Conservation (phyloP, 2,329 filamentous ascomycete genomes). For the Nothopassalora personata region DNA sequence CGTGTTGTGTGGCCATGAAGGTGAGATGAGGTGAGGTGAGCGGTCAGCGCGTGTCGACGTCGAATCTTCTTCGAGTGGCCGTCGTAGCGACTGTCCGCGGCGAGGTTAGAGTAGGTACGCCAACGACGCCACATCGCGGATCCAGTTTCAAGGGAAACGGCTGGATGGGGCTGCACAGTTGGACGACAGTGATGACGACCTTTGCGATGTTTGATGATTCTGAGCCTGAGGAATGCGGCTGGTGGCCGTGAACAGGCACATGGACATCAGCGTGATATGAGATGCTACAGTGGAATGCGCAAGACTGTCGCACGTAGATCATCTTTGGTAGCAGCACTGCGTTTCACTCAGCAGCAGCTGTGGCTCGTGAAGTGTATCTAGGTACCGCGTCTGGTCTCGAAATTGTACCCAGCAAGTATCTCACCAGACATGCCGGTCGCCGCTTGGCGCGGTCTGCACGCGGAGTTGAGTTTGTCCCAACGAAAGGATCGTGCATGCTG, state of each 20-base stretch:
- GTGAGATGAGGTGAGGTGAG: not conserved
- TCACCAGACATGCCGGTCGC: not conserved
- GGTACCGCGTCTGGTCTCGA: not conserved
- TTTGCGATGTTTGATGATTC: not conserved
- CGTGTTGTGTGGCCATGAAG: not conserved
- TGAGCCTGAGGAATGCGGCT: not conserved
- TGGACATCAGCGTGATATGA: not conserved
- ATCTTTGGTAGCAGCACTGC: not conserved
- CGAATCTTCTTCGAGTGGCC: not conserved
- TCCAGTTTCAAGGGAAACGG: not conserved
- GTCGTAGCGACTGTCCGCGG: not conserved
- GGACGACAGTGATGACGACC: not conserved
- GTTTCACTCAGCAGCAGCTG: not conserved
- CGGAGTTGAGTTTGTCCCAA: not conserved
- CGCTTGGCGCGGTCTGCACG: not conserved
- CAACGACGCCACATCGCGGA: not conserved
- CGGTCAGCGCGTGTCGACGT: not conserved
- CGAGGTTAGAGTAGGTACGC: not conserved
- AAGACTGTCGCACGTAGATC: constrained; percentile 1
- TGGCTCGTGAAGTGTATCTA: not conserved
- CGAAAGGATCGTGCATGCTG: not conserved
- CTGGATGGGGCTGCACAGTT: too few species aligned
- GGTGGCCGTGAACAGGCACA: not conserved
- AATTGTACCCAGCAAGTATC: not conserved
- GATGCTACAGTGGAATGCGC: not conserved